A percentile compares a stretch with the other conserved stretches of the same genome.
Conservation (phyloP, 805 yeast genomes). For the Clavispora fructus region DNA sequence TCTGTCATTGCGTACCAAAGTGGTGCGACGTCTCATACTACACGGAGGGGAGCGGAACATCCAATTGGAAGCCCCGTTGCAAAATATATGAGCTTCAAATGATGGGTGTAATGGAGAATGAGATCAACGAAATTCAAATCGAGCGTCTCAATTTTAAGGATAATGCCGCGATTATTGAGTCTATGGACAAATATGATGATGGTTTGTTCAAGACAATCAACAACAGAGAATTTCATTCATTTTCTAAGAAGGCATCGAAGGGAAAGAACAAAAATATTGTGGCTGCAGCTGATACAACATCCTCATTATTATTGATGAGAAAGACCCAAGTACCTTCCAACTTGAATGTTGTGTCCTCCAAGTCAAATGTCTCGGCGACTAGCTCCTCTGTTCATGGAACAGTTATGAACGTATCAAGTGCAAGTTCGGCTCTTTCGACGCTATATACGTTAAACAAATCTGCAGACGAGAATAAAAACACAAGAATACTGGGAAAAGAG, state of each 20-base stretch:
- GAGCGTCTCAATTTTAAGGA: slow-evolving; percentile 44
- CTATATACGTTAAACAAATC: slow-evolving; percentile 32
- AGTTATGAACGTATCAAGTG: slow-evolving; percentile 20
- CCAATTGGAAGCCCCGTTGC: slow-evolving; percentile 89
- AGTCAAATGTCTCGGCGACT: slow-evolving; percentile 26
- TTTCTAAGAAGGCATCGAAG: not conserved
- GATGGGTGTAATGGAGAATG: slow-evolving; percentile 98
- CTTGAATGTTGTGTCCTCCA: slow-evolving; percentile 9
- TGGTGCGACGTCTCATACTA: slow-evolving; percentile 96
- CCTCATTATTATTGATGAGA: slow-evolving; percentile 26
- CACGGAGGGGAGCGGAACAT: slow-evolving; percentile 48
- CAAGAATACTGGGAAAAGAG: not conserved
- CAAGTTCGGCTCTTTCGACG: slow-evolving; percentile 32
- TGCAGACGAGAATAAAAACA: slow-evolving; percentile 7
- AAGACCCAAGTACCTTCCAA: not conserved
- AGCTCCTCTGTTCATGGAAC: slow-evolving; percentile 34
- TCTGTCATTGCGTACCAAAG: slow-evolving; percentile 79
- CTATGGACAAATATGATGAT: slow-evolving; percentile 67
- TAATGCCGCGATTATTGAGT: slow-evolving; percentile 43
- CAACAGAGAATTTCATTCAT: slow-evolving; percentile 3
- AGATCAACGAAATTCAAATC: slow-evolving; percentile 63
- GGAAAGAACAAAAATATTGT: not conserved
- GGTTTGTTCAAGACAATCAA: slow-evolving; percentile 41
- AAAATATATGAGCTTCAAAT: slow-evolving; percentile 92
- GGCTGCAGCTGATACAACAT: slow-evolving; percentile 8